Evolutionary conservation across 768 basidiomycete species (phyloP).

Genomic region (Tulasnella sp.): DNA sequence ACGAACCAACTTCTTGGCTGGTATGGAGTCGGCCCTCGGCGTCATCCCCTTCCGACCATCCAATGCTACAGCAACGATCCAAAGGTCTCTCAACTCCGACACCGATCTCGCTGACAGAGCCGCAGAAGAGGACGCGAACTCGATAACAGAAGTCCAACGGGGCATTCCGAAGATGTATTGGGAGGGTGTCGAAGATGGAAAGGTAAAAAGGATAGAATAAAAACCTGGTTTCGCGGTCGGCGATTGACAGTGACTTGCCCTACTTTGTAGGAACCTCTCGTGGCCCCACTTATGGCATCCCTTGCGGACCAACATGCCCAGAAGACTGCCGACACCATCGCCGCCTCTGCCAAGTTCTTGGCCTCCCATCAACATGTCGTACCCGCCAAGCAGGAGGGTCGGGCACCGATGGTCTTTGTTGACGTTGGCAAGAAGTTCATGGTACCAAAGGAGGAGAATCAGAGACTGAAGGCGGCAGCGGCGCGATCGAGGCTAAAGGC

Average conservation of each 20-base stretch:
- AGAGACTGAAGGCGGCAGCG: slow-evolving; percentile 40
- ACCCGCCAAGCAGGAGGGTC: not conserved
- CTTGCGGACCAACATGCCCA: slow-evolving; percentile 33
- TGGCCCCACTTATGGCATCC: slow-evolving; percentile 45
- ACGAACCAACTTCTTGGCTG: slow-evolving; percentile 68
- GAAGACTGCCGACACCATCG: slow-evolving; percentile 32
- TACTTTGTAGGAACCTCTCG: slow-evolving; percentile 44
- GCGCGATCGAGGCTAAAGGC: slow-evolving; percentile 34
- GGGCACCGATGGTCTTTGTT: slow-evolving; percentile 44
- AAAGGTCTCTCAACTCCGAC: not conserved
- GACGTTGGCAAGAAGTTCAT: slow-evolving; percentile 68
- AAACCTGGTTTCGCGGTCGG: not conserved
- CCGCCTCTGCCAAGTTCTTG: slow-evolving; percentile 33
- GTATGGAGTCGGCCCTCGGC: slow-evolving; percentile 73
- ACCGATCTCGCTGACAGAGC: slow-evolving; percentile 26
- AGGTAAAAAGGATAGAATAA: slow-evolving; percentile 33
- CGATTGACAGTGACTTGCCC: not conserved
- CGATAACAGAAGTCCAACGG: slow-evolving; percentile 40
- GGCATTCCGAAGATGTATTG: slow-evolving; percentile 45
- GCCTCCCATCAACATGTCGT: slow-evolving; percentile 30
- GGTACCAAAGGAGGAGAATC: slow-evolving; percentile 42
- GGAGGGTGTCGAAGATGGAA: slow-evolving; percentile 64
- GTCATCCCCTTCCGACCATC: slow-evolving; percentile 30
- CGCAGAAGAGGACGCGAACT: slow-evolving; percentile 54
- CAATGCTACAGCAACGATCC: not conserved